Evolutionary conservation across 1,284 basidiomycete genomes (phyloP), one percentile per base, ranked within the genome.

Genomic region (Sporisorium reilianum): DNA sequence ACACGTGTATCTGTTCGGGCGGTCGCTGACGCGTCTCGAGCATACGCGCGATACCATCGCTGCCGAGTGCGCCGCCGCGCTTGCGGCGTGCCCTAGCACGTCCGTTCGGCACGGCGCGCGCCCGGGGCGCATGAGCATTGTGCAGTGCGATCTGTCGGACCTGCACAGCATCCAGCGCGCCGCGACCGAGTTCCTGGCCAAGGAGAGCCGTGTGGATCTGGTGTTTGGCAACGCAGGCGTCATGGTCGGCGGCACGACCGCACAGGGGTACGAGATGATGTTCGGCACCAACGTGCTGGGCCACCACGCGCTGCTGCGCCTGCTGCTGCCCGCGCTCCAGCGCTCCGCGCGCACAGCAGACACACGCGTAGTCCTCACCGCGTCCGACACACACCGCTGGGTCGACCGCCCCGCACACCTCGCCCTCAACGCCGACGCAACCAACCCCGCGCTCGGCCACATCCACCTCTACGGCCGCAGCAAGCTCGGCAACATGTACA

Each of bases 201-300:
- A 45, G 11, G 78, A 78, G 38, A n/a, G 60, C 11, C 55, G 53
- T 20, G 59, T 80, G 3, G 76, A 80, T 51, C 28, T 80, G 12
- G 46, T 81, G 3, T 75, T 80, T 36, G 68, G 63, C 40, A 77
- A 77, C 42, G 80, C 77, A 1, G 79, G 79, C 3, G 64, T 79
- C 0, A 71, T 79, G 75, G 42, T 57, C 8, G 48, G 50, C 0
- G 56, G 67, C 1, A 49, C 22, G 18, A 77, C 79, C 0, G 44
- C 40, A 16, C 66, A 82, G 12, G 78, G 75, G 1, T 75, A 78
- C 42, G 80, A 82, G 48, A 52, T 75, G 36, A 80, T 80, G 56
- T 55, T 63, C 10, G 80, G 76, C 0, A 78, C 75, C 4, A 82
- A 82, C 20, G 71, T 69, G 0, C 51, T 82, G 0, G 79, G 77